Conservation (phyloP, 495 filamentous ascomycete species). For the Ascodesmis nigricans region DNA sequence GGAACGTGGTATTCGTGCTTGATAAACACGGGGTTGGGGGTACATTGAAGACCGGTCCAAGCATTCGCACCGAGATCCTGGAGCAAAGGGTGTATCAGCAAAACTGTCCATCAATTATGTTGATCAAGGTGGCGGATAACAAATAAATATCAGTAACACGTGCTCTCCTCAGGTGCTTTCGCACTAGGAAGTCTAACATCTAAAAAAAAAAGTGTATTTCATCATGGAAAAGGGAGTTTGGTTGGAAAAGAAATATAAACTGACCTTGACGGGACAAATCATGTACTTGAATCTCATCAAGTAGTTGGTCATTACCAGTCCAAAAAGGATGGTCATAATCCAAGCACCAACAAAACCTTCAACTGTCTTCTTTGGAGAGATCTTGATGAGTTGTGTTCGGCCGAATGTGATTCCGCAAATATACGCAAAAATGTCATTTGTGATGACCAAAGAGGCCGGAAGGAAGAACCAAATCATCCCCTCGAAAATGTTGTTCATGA, state of each 20-base stretch:
- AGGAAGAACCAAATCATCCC: constrained; percentile 99
- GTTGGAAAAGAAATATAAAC: constrained; percentile 8
- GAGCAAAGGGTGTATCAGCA: too few relatives aligned
- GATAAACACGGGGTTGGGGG: constrained; percentile 80
- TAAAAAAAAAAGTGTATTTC: constrained; percentile 16
- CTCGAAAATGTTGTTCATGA: constrained; percentile 99
- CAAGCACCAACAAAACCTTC: constrained; percentile 96
- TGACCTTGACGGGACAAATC: constrained; percentile 82
- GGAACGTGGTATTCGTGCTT: constrained; percentile 61
- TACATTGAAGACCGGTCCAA: constrained; percentile 74
- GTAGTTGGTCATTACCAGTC: constrained; percentile 59
- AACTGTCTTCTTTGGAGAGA: constrained; percentile 98
- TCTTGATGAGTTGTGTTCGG: constrained; percentile 86
- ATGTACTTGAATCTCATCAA: constrained; percentile 92
- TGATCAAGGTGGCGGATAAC: too few relatives aligned
- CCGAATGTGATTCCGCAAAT: constrained; percentile 94
- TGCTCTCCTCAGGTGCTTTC: constrained; percentile 10
- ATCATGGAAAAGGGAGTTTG: constrained; percentile 7
- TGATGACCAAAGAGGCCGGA: constrained; percentile 83
- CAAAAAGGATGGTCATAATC: constrained; percentile 80
- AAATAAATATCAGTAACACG: constrained; percentile 7
- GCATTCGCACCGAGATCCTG: constrained; percentile 58
- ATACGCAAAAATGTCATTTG: constrained; percentile 97
- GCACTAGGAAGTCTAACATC: constrained; percentile 20
- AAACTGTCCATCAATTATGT: constrained; percentile 1